Evolutionary conservation across 257 asterid species (phyloP), one percentile per base, ranked within the genome.

Genomic region (Nicotiana obtusifolia): DNA sequence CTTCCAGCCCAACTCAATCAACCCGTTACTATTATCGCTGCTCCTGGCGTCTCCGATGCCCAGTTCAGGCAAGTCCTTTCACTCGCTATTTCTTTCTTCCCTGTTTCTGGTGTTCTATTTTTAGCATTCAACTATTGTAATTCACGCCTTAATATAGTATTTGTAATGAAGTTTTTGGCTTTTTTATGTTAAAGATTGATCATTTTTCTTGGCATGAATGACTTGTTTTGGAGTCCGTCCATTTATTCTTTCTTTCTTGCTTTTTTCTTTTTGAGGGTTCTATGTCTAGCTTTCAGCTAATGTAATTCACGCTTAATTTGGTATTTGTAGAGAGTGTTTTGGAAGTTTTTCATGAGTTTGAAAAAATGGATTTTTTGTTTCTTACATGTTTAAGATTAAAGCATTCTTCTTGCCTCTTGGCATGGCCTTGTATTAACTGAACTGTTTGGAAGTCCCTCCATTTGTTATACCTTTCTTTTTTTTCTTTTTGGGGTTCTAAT

Each of bases 21-120:
- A 47, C 91, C 97, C 22, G 88, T 91, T 83, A 15, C 91, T 77
- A 80, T 93, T 81, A 85, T 83, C 33, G 97, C 97, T 75, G 93
- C 91, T 61, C 83, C 94, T 8, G 96, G 98, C 62, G 88, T 95
- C 86, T 90, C 97, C 16, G 89, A 88, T 52, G 65, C 91, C 65
- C 95, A 92, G 64, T 94, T 95, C 91, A 89, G 93, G 99, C 83
- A 85, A 37, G 84, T 11, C 59, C 76, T 71, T 17, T 78, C 62
- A 80, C 44, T 49, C 77, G 7, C 33, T 82, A 30, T 78, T 57
- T 84, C 31, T 28, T 11, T 24, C 22, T 20, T 19, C 14, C 8
- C 15, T 7, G 33, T 64, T 31, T 26, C 5, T 14, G 8, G 0
- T 1, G 10, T 49, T 49, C 76, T 26, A 22, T 5, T 14, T 10